Evolutionary conservation across 495 filamentous ascomycete species (phyloP).

Genomic region (Tuber microsphaerosporum): DNA sequence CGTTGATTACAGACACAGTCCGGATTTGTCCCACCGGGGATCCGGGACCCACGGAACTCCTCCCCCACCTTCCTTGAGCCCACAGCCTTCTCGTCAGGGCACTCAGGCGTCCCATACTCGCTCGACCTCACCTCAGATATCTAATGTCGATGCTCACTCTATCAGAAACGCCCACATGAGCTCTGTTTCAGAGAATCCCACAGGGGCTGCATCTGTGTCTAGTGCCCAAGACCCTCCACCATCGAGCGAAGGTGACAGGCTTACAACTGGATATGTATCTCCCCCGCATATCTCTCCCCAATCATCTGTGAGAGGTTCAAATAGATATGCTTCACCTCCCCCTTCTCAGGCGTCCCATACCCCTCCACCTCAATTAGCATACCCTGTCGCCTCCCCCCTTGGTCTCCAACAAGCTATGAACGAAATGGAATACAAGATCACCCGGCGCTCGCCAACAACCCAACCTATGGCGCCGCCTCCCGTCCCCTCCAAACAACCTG

Average conservation of each 20-base stretch:
- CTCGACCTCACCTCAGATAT: neutral
- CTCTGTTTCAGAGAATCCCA: neutral
- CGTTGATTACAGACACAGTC: neutral
- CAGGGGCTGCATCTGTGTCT: neutral
- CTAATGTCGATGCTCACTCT: neutral
- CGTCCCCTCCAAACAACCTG: neutral
- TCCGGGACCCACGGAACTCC: neutral
- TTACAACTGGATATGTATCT: neutral
- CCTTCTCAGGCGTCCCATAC: neutral
- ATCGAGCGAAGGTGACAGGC: neutral
- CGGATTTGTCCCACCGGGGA: neutral
- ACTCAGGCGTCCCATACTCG: conserved; percentile 1
- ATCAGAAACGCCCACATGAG: neutral
- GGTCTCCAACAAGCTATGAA: neutral
- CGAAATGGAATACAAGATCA: neutral
- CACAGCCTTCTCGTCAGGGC: neutral
- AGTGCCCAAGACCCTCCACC: conserved; percentile 1
- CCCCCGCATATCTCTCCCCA: neutral
- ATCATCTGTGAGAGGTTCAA: neutral
- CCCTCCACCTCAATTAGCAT: neutral
- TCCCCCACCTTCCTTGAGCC: neutral
- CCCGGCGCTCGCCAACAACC: neutral
- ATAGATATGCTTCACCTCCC: neutral
- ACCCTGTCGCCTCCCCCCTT: neutral
- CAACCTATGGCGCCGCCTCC: neutral